Evolutionary conservation across 2,329 filamentous ascomycete genomes (phyloP).

Genomic region (Clarireedia paspali): DNA sequence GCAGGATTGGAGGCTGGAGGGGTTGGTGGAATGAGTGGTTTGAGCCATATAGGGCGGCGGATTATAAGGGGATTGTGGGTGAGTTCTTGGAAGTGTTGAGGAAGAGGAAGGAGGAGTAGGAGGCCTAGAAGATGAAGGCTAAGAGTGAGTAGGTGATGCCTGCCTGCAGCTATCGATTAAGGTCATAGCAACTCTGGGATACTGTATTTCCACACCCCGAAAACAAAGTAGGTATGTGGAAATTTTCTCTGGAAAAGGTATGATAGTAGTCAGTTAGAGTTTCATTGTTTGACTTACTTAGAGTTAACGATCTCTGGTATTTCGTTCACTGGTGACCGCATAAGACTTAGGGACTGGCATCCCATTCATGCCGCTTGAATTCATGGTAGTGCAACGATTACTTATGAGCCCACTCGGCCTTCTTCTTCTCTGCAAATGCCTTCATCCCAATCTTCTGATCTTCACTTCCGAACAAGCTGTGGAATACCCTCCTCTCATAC

Average conservation of each 20-base stretch:
- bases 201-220: no score
- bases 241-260: not conserved
- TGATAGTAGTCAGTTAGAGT: not conserved
- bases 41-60: slow-evolving; percentile 6
- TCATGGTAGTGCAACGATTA: slow-evolving; percentile 30
- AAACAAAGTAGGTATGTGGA: not conserved
- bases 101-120: not conserved
- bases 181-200: no score
- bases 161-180: no score
- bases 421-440: slow-evolving; percentile 92
- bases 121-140: not conserved
- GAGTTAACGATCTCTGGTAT: not conserved
- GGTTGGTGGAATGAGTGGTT: slow-evolving; percentile 11
- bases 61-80: slow-evolving; percentile 10
- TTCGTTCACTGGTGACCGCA: not conserved
- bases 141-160: not conserved
- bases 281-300: not conserved
- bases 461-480: slow-evolving; percentile 83
- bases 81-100: slow-evolving; percentile 6
- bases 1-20: not conserved
- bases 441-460: slow-evolving; percentile 98
- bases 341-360: no score
- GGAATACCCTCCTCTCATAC: slow-evolving; percentile 89
- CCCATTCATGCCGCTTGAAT: not conserved
- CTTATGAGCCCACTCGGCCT: slow-evolving; percentile 81